These are phyloP conservation scores for Quercus variabilis DNA, from an alignment of 306 rosid species.

Conservation along the genomic window DNA sequence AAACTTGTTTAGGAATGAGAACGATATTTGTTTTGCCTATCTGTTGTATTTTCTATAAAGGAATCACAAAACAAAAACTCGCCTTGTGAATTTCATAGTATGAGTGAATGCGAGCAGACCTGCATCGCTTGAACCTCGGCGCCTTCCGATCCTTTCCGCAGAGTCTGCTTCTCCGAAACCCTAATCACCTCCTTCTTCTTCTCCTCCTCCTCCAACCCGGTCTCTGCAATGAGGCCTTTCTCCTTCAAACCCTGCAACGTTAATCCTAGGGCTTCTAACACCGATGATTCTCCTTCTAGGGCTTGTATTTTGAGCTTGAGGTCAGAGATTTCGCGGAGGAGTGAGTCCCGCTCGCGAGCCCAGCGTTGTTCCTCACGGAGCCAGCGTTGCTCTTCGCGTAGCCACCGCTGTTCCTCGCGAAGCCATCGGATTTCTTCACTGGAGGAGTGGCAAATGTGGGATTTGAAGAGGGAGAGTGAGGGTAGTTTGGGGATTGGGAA, in stretches of 20 bases:
- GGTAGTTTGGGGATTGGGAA: constrained; percentile 27
- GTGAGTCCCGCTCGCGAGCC: constrained; percentile 65
- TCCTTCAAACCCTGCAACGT: constrained; percentile 61
- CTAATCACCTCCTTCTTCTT: constrained; percentile 32
- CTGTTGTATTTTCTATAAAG: too few species aligned
- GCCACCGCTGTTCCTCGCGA: constrained; percentile 66
- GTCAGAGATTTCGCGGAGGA: constrained; percentile 58
- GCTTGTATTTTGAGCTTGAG: constrained; percentile 59
- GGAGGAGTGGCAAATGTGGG: constrained; percentile 30
- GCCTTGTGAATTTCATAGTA: constrained; percentile 44
- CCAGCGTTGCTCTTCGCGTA: constrained; percentile 91
- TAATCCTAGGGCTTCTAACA: constrained; percentile 42
- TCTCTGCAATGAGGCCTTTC: constrained; percentile 53
- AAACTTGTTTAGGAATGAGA: too few species aligned
- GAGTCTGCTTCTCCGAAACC: constrained; percentile 18
- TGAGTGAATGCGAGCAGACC: constrained; percentile 53
- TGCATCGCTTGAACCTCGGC: constrained; percentile 76
- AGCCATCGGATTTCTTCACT: constrained; percentile 10
- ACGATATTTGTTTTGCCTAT: too few species aligned
- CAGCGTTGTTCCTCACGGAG: constrained; percentile 79
- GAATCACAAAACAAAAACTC: constrained; percentile 25
- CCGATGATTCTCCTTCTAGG: constrained; percentile 44
- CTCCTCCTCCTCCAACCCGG: constrained; percentile 42
- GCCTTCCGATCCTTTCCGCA: constrained; percentile 81
- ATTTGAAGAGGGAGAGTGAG: constrained; percentile 25